Base-by-base conservation (phyloP, 768 basidiomycete genomes). In the Lactarius indigo region DNA sequence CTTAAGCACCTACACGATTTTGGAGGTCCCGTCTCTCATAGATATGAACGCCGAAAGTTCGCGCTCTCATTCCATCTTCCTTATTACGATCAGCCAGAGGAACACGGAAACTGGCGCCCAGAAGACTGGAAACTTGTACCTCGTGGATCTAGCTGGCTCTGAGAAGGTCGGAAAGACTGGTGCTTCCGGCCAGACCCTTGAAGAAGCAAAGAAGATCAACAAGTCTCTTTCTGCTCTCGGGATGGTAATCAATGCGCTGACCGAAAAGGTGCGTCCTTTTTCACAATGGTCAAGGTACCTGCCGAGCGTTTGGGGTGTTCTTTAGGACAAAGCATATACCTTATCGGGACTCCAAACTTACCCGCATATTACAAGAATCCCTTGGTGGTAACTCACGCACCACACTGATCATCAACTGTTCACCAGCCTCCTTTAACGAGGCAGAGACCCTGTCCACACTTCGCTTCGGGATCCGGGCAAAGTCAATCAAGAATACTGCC, bases 201-300 rank as follows among this genome's bases (percentile, higher is more conserved):
- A 99, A 77, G 97, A 99, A 78, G 97, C 97, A 17, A 99, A 99
- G 87, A 99, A 99, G 84, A 99, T 99, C 80, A 99, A 99, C 82
- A 99, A 99, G 78, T 94, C 92, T 33, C 80, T 99, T 31, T 96
- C 94, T 20, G 97, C 97, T 13, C 85, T 99, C 69, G 97, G 97
- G 42, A 98, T 98, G 95, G 97, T 99, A 74, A 99, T 99, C 75
- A 99, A 99, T 72, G 95, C 96, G 5, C 79, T 99, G 69, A 99
- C 97, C 6, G 97, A 99, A 68, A 99, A 98, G 85, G 96, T 91
- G 70, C 63, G 84, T 73, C 39, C 18, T 63, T 26, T 52, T 1
- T 63, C 37, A 3, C 96, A 94, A 95, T 98, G 74, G 98, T 98
- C 75, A 98, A 98, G 72, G 93, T 95, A 3, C 79, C 98, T 68